Base-by-base conservation (phyloP, 2,329 filamentous ascomycete genomes). In the Nemania serpens region DNA sequence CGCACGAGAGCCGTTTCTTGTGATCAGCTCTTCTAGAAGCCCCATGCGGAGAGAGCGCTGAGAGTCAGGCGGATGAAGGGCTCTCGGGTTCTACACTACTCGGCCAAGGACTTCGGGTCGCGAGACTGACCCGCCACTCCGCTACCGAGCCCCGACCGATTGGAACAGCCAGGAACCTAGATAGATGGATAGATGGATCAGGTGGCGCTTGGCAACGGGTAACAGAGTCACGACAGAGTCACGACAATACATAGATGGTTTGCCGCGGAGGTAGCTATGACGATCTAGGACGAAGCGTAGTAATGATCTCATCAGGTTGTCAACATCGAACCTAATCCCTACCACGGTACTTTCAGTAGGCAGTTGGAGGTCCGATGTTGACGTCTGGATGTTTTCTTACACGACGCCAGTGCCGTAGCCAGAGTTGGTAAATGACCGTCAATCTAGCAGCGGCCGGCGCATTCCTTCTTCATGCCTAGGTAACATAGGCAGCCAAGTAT, bases 111-210 rank as follows among this genome's bases (percentile, higher is more conserved):
- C 49, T 60, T 66, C 64, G 64, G 64, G 57, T 51, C 62, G 64
- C 64, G 64, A 66, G 64, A 52, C 29, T 46, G 59, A 56, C 59
- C 64, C 62, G 62, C 57, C 59, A 62, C 56, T 61, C 64, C 64
- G 64, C 57, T 61, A 61, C 62, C 64, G 53, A 61, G 58, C 48
- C 39, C 57, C 60, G 56, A 63, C 58, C 59, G 55, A 55, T 52
- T 59, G 57, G 56, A 29, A 57, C 61, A 60, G 57, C 57, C 53
- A 56, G 52, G 53, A 54, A 55, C 59, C 34, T 39, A 54, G 49
- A 56, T 60, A 46, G 47, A n/a, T 41, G 7, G 25, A 29, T 29
- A 7, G 25, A 29, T 29, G 25, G 25, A 29, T 29, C 7, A 29
- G 25, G 25, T 17, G 13, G 15, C 34, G 33, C 59, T 62, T 55